These are phyloP conservation scores for Fraxinus platypoda DNA, from an alignment of 305 asterid genomes.

Conservation along the genomic window DNA sequence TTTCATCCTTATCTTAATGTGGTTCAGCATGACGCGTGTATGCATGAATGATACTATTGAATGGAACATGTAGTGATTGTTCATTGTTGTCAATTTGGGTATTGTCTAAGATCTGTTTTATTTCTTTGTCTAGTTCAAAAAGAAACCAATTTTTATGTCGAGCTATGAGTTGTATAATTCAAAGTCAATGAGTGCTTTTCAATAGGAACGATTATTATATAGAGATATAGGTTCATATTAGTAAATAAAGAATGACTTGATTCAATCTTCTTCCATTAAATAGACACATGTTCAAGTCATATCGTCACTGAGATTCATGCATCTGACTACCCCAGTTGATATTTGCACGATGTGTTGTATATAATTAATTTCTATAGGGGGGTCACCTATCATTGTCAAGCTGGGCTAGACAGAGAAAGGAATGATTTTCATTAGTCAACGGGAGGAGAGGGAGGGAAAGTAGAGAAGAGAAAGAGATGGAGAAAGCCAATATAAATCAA, in stretches of 20 bases:
- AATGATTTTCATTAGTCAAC: conserved; percentile 33
- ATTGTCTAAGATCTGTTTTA: background rate
- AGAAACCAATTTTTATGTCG: background rate
- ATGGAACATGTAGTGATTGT: background rate
- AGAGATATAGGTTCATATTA: background rate
- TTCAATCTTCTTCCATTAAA: conserved; percentile 22
- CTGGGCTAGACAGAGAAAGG: conserved; percentile 4
- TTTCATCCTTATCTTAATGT: background rate
- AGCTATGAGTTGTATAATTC: conserved; percentile 20
- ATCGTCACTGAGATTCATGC: conserved; percentile 16
- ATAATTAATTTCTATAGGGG: background rate
- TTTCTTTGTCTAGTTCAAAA: background rate
- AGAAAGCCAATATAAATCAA: conserved; percentile 10
- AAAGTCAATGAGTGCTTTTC: conserved; percentile 37
- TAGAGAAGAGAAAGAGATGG: conserved; percentile 19
- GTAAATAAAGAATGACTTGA: conserved; percentile 25
- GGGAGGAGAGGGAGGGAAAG: conserved; percentile 1
- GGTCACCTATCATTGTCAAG: conserved; percentile 29
- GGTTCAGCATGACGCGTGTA: background rate
- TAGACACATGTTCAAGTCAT: conserved; percentile 27
- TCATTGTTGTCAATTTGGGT: background rate
- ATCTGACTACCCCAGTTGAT: conserved; percentile 18
- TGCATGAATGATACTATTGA: background rate
- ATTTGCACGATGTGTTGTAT: conserved; percentile 1
- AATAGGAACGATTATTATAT: conserved; percentile 17